These are phyloP conservation scores for Syzygium syzygioides DNA, from an alignment of 441 rosid genomes.

Conservation along the genomic window DNA sequence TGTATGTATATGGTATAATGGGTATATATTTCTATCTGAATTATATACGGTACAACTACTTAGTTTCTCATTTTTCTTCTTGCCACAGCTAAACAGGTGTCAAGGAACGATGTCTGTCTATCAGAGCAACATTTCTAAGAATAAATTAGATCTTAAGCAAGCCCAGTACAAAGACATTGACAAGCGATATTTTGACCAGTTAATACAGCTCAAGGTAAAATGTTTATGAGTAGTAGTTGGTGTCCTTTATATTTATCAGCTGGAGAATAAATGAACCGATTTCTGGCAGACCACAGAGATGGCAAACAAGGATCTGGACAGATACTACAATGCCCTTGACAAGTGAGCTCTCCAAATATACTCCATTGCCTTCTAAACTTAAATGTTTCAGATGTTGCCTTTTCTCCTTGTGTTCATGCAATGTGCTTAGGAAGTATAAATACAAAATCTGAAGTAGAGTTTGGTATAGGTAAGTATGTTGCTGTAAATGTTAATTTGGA, in stretches of 20 bases:
- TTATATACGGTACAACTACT: background rate
- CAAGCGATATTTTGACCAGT: conserved; percentile 85
- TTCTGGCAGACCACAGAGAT: conserved; percentile 88
- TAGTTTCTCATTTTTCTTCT: background rate
- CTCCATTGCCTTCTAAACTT: background rate
- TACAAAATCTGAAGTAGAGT: background rate
- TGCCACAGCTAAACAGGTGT: conserved; percentile 56
- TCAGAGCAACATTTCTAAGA: conserved; percentile 75
- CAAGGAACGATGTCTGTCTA: conserved; percentile 85
- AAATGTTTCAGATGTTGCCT: background rate
- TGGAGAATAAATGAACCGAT: conserved; percentile 10
- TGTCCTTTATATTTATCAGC: conserved; percentile 1
- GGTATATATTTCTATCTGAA: background rate
- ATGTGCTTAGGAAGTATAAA: background rate
- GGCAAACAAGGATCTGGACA: conserved; percentile 98
- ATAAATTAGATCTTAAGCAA: conserved; percentile 82
- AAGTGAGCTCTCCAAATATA: conserved; percentile 49
- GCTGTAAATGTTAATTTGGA: background rate
- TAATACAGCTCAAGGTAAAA: conserved; percentile 89
- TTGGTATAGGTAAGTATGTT: background rate
- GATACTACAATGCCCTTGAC: conserved; percentile 98
- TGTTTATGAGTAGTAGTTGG: conserved; percentile 3
- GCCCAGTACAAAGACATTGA: conserved; percentile 92
- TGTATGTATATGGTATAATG: background rate
- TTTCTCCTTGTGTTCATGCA: background rate